Evolutionary conservation across 2,329 filamentous ascomycete species (phyloP).

Genomic region (Aspergillus terreus): DNA sequence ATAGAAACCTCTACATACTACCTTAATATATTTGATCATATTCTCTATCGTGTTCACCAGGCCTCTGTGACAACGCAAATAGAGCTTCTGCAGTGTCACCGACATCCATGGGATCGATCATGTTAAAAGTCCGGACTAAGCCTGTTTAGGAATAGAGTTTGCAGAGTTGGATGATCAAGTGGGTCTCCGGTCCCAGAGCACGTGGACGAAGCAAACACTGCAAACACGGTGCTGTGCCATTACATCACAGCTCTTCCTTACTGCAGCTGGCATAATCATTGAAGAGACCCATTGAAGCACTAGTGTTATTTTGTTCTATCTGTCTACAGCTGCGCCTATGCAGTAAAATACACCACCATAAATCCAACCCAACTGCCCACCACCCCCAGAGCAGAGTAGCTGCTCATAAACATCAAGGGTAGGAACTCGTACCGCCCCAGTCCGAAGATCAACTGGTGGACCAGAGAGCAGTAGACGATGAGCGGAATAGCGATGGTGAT

Average conservation of each 20-base stretch:
- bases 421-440: constrained; percentile 73
- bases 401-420: constrained; percentile 94
- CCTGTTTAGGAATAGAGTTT: constrained; percentile 15
- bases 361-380: constrained; percentile 95
- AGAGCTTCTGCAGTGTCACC: constrained; percentile 10
- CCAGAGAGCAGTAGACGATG: constrained; percentile 79
- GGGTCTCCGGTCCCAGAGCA: constrained; percentile 12
- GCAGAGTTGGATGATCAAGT: constrained; percentile 16
- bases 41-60: not conserved
- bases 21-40: not conserved
- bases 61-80: not conserved
- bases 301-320: not conserved
- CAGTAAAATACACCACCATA: constrained; percentile 82
- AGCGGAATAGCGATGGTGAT: constrained; percentile 85
- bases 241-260: constrained; percentile 14
- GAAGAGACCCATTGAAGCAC: not conserved
- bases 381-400: constrained; percentile 90
- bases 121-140: constrained; percentile 10
- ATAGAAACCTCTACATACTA: not conserved
- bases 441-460: constrained; percentile 82
- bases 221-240: constrained; percentile 12
- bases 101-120: constrained; percentile 14
- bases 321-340: constrained; percentile 17
- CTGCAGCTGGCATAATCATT: not conserved
- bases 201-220: constrained; percentile 17